These are phyloP conservation scores for Halophytophthora polymorphica DNA, from an alignment of 352 stramenopile species.

Conservation along the genomic window DNA sequence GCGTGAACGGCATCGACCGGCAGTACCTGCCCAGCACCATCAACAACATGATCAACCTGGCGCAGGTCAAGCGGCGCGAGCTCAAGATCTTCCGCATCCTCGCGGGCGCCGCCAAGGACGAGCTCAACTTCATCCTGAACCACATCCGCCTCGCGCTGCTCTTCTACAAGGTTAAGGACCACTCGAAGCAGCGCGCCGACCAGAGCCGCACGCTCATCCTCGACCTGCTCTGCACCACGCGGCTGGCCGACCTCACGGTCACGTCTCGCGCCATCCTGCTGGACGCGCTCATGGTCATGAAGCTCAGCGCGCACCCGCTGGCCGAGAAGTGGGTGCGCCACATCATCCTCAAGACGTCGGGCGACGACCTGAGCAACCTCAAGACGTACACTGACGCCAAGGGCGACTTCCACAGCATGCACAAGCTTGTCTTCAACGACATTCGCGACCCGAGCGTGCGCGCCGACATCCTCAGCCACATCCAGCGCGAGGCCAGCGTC, in stretches of 20 bases:
- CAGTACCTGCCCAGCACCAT: conserved; percentile 86
- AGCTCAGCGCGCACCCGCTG: conserved; percentile 92
- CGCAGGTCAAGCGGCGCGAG: conserved; percentile 83
- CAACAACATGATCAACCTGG: conserved; percentile 87
- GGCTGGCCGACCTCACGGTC: conserved; percentile 91
- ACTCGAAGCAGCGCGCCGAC: conserved; percentile 65
- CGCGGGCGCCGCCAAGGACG: conserved; percentile 91
- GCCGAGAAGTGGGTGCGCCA: conserved; percentile 96
- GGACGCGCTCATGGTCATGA: conserved; percentile 97
- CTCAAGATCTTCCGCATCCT: conserved; percentile 96
- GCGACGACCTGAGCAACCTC: conserved; percentile 95
- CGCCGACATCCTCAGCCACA: conserved; percentile 95
- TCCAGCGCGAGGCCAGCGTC: conserved; percentile 91
- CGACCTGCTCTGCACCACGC: conserved; percentile 92
- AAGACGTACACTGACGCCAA: conserved; percentile 97
- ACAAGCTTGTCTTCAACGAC: conserved; percentile 98
- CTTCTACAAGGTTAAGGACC: conserved; percentile 98
- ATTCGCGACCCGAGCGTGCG: conserved; percentile 83
- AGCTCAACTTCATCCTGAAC: conserved; percentile 96
- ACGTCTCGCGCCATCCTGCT: conserved; percentile 91
- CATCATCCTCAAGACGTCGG: conserved; percentile 95
- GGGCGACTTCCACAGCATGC: conserved; percentile 95
- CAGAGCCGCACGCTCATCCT: conserved; percentile 92
- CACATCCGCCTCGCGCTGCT: conserved; percentile 94
- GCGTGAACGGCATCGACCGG: conserved; percentile 70